Conservation (phyloP, 2,329 filamentous ascomycete species). For the Chaetomiaceae sp. region DNA sequence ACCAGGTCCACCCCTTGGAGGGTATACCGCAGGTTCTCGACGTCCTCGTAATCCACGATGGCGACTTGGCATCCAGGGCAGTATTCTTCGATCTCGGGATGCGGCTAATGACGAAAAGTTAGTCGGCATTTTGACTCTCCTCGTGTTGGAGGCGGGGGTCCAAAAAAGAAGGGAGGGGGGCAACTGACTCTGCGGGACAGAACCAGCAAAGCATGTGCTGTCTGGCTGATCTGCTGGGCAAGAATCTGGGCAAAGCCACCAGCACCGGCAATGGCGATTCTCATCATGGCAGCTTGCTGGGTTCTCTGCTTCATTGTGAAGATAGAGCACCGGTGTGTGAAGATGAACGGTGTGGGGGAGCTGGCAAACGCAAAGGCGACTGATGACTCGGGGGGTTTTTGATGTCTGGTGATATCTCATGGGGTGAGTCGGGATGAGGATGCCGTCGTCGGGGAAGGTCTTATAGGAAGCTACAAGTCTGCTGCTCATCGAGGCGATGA, state of each 20-base stretch:
- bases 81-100: constrained; percentile 47
- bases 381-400: too few relatives aligned
- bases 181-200: constrained; percentile 57
- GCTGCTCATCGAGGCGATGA: constrained; percentile 4
- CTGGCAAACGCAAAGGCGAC: too few relatives aligned
- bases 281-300: constrained; percentile 36
- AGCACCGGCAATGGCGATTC: constrained; percentile 45
- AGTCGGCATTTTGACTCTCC: too few relatives aligned
- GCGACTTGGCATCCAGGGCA: constrained; percentile 59
- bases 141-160: too few relatives aligned
- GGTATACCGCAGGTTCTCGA: constrained; percentile 55
- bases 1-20: constrained; percentile 70
- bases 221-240: constrained; percentile 54
- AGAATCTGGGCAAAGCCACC: constrained; percentile 43
- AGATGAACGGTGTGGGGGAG: neutral
- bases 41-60: constrained; percentile 61
- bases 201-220: constrained; percentile 64
- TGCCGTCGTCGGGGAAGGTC: neutral
- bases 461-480: too few relatives aligned
- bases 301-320: constrained; percentile 20
- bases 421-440: neutral
- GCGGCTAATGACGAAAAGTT: too few relatives aligned
- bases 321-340: neutral
- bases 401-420: neutral
- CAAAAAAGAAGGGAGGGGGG: too few relatives aligned